Base-by-base conservation (phyloP, 805 yeast species). In the Candida tibetensis region DNA sequence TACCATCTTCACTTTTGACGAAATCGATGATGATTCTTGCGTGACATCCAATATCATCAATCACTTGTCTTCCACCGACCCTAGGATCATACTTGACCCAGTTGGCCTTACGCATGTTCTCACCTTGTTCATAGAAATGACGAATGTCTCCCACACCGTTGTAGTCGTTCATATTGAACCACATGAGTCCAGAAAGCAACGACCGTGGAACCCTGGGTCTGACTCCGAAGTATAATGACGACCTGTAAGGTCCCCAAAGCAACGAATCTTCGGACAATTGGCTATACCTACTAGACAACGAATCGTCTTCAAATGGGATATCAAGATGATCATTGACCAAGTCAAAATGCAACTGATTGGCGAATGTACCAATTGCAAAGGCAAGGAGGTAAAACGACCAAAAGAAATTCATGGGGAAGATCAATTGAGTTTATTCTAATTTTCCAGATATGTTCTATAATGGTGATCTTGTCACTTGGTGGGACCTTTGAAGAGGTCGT, bases 21-120 rank as follows among this genome's bases (percentile, higher is more conserved):
- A 89, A 85, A 43, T 83, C 85, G 4, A 86, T 78, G 0, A 77
- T 74, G 28, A 93, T 51, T 38, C 76, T 74, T 3, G 89, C 60
- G 38, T 78, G 77, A 44, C 79, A 75, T 23, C 76, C 84, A 15
- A 64, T 59, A 57, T 93, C 99, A 26, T 69, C 63, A 19, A 93
- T 79, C 1, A 76, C 66, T 54, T 93, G 91, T 43, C 75, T 68
- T 0, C 99, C 99, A 17, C 99, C 99, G 10, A 62, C 34, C 46
- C 98, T 72, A 4, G 96, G 89, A 55, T 93, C 98, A 57, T 84
- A 93, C 26, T 71, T 66, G n/a, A 76, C 71, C 96, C 97, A 93
- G 17, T 90, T 87, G 48, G 85, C 91, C 37, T 76, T 79, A 17
- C 71, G 71, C 64, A 89, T 70, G 34, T 79, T 74, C 51, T 89